Evolutionary conservation across 1,284 basidiomycete species (phyloP), one percentile per base, ranked within the genome.

Genomic region (Fomitopsis pinicola): DNA sequence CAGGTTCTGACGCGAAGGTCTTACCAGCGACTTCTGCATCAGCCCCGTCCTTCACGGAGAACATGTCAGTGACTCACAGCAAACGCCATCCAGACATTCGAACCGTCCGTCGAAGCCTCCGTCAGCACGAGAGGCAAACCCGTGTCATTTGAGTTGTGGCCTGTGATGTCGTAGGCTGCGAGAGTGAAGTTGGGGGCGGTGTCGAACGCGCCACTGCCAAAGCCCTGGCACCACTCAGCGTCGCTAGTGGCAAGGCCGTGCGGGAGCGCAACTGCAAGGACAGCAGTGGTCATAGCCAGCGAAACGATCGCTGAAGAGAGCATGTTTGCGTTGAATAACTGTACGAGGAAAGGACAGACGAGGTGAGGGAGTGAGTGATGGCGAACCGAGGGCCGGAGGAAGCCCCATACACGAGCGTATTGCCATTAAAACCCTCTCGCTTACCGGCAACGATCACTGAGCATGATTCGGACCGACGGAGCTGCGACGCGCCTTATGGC

Each of bases 1-100:
- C 59, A 17, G 61, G 63, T 33, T 60, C 61, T n/a, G 63, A 58
- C 6, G 61, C 65, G 22, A 59, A 62, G 15, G 65, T 66, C 65
- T 66, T 12, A 33, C 6, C 9, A 42, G 26, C 19, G 3, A 9
- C 28, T 28, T 22, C 19, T n/a, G 33, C n/a, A 10, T 55, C 9
- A 19, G 15, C 19, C 5, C 14, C 28, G 7, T 46, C 22, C 12
- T 28, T 36, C 30, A 42, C 17, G 54, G 8, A 33, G 30, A 17
- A 33, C 40, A n/a, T 19, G n/a, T 17, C 33, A 45, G 22, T 15
- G 6, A 62, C 61, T 44, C 40, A 62, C 61, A 28, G 61, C 44
- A 12, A 62, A 42, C 17, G 62, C 61, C 30, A 48, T 55, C 54
- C 17, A 50, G 22, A 40, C 45, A 26, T 26, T 26, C 0, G 26